Conservation (phyloP, 2,329 filamentous ascomycete species). For the Cladosporium sp. region DNA sequence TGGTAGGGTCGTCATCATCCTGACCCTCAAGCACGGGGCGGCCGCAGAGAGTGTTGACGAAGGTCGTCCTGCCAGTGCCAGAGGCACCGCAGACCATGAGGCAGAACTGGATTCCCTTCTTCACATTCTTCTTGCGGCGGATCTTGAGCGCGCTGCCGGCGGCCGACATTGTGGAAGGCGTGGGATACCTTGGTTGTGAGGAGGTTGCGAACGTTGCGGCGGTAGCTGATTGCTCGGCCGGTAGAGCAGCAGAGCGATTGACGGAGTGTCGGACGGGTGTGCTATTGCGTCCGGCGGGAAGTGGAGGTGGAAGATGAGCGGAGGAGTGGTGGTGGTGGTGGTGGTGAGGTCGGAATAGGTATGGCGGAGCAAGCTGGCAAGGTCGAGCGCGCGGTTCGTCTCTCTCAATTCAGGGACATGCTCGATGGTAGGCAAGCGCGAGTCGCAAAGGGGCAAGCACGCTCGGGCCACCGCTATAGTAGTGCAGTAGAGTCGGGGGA, state of each 20-base stretch:
- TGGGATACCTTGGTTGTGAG: constrained; percentile 3
- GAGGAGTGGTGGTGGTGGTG: neutral
- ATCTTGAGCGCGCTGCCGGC: constrained; percentile 66
- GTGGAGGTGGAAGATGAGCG: neutral
- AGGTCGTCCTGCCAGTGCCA: constrained; percentile 96
- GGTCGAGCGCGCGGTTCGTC: neutral
- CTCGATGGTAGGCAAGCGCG: neutral
- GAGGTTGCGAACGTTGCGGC: neutral
- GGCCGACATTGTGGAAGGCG: constrained; percentile 27
- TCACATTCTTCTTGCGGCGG: constrained; percentile 99
- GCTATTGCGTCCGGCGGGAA: neutral
- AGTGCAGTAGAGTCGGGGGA: neutral
- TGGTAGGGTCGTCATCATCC: constrained; percentile 84
- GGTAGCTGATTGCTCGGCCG: constrained; percentile 1
- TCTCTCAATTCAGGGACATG: constrained; percentile 2
- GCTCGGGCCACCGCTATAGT: neutral
- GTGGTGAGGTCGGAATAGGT: neutral
- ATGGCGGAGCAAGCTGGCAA: constrained; percentile 1
- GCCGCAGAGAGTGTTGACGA: constrained; percentile 98
- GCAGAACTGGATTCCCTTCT: constrained; percentile 99
- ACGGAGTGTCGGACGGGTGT: neutral
- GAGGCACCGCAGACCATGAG: constrained; percentile 99
- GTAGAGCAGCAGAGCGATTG: constrained; percentile 7
- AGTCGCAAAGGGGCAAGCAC: constrained; percentile 2
- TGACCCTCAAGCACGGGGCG: constrained; percentile 87